phyloP scores from a whole-genome alignment of 306 rosid genomes.

The Fragaria nilgerrensis region DNA sequence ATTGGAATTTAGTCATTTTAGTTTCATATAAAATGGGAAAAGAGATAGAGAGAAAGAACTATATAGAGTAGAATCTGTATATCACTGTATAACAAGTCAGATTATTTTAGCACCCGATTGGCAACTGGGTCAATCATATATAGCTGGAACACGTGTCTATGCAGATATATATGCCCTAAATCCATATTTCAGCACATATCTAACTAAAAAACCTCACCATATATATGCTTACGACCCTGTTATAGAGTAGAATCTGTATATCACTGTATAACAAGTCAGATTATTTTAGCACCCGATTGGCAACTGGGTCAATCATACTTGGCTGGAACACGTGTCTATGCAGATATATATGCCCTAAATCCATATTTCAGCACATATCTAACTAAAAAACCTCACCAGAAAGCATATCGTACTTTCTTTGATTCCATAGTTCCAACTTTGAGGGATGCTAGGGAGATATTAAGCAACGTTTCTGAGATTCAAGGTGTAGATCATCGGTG shows the following conservation, averaged over 20 bases:
- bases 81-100: neutral
- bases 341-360: neutral
- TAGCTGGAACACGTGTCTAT: constrained; percentile 10
- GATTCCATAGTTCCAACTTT: neutral
- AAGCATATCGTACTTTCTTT: neutral
- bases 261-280: neutral
- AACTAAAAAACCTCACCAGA: neutral
- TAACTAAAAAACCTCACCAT: neutral
- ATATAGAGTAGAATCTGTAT: neutral
- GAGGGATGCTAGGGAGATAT: neutral
- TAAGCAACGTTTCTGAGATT: neutral
- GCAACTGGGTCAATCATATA: neutral
- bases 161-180: neutral
- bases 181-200: neutral
- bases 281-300: neutral
- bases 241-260: neutral
- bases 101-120: neutral
- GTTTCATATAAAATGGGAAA: neutral
- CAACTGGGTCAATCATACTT: neutral
- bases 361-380: neutral
- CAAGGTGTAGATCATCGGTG: neutral
- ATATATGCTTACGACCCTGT: neutral
- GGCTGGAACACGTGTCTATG: constrained; percentile 6
- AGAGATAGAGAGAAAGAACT: neutral
- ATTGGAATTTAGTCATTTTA: constrained; percentile 3